These are phyloP conservation scores for Kluyveromyces marxianus DNA, from an alignment of 1,139 yeast species.

Conservation along the genomic window DNA sequence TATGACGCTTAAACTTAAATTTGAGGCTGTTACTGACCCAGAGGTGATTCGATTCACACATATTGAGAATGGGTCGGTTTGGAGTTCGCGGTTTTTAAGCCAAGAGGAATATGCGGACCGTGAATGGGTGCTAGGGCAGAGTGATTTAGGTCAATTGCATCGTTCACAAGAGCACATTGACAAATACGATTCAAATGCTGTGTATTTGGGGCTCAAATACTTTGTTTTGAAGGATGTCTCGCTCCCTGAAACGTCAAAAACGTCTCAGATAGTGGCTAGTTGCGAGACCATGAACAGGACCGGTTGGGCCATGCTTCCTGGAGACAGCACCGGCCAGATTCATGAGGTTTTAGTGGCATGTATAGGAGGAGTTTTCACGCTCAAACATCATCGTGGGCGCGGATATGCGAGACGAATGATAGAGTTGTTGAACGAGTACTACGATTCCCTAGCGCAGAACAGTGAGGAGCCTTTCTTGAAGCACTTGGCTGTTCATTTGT, in stretches of 20 bases:
- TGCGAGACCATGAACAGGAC: constrained; percentile 42
- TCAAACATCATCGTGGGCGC: constrained; percentile 47
- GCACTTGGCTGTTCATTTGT: constrained; percentile 45
- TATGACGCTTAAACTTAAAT: neutral
- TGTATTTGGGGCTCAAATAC: constrained; percentile 31
- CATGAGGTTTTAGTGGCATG: constrained; percentile 41
- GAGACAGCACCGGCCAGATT: constrained; percentile 15
- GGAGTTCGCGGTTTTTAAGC: constrained; percentile 44
- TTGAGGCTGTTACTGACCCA: constrained; percentile 27
- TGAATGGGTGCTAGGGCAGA: constrained; percentile 39
- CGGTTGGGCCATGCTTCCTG: constrained; percentile 30
- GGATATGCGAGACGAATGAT: constrained; percentile 63
- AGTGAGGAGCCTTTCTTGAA: constrained; percentile 20
- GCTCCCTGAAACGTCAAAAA: constrained; percentile 20
- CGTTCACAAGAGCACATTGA: constrained; percentile 14
- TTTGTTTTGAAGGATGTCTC: constrained; percentile 31
- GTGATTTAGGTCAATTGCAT: constrained; percentile 29
- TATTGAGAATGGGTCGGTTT: constrained; percentile 40
- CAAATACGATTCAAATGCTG: constrained; percentile 19
- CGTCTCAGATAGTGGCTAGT: constrained; percentile 36
- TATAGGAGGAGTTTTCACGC: constrained; percentile 61
- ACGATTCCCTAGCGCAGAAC: constrained; percentile 36
- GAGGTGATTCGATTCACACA: constrained; percentile 43
- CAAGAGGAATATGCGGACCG: constrained; percentile 44
- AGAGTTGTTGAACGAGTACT: constrained; percentile 28